Percentiles rank a stretch among this genome's conserved stretches.
Evolutionary conservation across 176 grass and related monocot genomes (phyloP).

Genomic region (Rhynchospora tenuis): DNA sequence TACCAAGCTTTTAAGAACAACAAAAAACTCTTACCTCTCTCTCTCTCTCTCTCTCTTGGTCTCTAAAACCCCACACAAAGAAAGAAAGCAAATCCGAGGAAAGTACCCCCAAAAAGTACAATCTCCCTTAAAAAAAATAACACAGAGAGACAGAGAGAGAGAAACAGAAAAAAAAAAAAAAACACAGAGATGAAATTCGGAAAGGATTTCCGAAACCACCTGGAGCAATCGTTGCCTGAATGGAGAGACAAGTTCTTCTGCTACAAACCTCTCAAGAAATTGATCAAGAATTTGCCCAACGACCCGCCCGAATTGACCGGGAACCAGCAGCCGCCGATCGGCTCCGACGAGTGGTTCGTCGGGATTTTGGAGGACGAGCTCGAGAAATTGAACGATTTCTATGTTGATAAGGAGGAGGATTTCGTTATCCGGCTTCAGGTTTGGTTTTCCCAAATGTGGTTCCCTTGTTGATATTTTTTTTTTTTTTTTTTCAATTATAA

Average conservation of each 20-base stretch:
- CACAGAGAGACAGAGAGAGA: not conserved
- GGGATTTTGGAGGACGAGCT: constrained; percentile 73
- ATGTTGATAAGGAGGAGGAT: constrained; percentile 91
- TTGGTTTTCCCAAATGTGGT: not conserved
- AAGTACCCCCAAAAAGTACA: not conserved
- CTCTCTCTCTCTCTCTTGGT: not conserved
- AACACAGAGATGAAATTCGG: constrained; percentile 67
- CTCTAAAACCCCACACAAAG: not conserved
- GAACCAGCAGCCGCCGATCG: not conserved
- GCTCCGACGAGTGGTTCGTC: constrained; percentile 67
- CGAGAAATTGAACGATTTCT: constrained; percentile 93
- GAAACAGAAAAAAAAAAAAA: not conserved
- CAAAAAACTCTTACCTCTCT: not conserved
- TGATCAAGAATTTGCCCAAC: constrained; percentile 75
- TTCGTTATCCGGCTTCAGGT: constrained; percentile 97
- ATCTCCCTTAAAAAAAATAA: not conserved
- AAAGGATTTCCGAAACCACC: constrained; percentile 91
- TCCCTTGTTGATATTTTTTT: not conserved
- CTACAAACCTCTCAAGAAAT: constrained; percentile 94
- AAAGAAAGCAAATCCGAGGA: not conserved
- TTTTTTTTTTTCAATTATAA: not conserved
- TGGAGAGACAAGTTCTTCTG: constrained; percentile 96
- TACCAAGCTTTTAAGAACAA: too few relatives aligned
- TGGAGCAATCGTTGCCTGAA: constrained; percentile 85
- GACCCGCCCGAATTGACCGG: not conserved